phyloP scores from a whole-genome alignment of 352 stramenopile genomes.

The Pythium utonaiense region DNA sequence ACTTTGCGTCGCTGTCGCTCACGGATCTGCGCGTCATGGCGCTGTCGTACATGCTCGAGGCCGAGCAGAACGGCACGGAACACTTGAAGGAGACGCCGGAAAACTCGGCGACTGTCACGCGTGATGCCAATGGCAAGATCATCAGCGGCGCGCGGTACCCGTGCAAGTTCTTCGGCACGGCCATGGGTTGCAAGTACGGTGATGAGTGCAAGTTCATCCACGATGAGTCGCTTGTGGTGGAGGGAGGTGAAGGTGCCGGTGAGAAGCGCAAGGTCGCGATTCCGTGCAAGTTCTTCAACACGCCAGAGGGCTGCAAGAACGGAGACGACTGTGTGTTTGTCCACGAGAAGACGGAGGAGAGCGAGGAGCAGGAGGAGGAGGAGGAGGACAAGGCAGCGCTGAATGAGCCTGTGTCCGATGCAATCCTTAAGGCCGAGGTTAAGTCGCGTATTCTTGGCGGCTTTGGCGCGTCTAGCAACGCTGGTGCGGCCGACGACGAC shows the following conservation, averaged over 20 bases:
- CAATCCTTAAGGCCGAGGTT: constrained; percentile 73
- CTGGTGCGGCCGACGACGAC: constrained; percentile 71
- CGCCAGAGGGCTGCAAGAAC: constrained; percentile 64
- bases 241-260: constrained; percentile 10
- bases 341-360: constrained; percentile 46
- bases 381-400: constrained; percentile 23
- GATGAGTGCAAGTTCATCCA: constrained; percentile 80
- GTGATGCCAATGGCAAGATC: constrained; percentile 65
- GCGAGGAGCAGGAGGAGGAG: constrained; percentile 13
- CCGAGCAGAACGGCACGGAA: constrained; percentile 59
- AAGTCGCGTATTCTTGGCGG: constrained; percentile 87
- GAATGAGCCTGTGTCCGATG: constrained; percentile 36
- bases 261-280: constrained; percentile 63
- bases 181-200: constrained; percentile 81
- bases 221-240: constrained; percentile 33
- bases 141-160: constrained; percentile 47
- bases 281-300: constrained; percentile 75
- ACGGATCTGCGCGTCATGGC: constrained; percentile 87
- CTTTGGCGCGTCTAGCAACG: constrained; percentile 76
- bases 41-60: constrained; percentile 83
- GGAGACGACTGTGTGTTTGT: constrained; percentile 70
- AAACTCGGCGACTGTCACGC: constrained; percentile 59
- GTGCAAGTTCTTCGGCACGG: constrained; percentile 78
- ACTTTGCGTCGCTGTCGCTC: constrained; percentile 82
- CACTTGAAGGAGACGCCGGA: constrained; percentile 75